These are phyloP conservation scores for Cytidiella melzeri DNA, from an alignment of 768 basidiomycete species.

Conservation along the genomic window DNA sequence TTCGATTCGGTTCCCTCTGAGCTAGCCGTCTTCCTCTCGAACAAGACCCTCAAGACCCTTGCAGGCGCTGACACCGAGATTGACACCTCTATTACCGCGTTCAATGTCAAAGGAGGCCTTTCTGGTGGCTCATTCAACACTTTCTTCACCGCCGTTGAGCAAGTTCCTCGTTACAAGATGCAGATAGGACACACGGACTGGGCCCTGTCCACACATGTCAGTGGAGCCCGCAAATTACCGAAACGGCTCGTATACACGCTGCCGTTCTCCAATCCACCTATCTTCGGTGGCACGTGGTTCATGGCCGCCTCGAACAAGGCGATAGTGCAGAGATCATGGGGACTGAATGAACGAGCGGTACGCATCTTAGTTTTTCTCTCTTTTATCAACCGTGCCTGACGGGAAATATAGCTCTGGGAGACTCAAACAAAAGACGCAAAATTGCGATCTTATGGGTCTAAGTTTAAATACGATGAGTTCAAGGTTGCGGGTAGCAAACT, in stretches of 20 bases:
- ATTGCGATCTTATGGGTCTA: slow-evolving; percentile 49
- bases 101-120: slow-evolving; percentile 38
- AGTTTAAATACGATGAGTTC: slow-evolving; percentile 78
- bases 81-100: slow-evolving; percentile 54
- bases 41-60: slow-evolving; percentile 55
- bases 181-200: slow-evolving; percentile 30
- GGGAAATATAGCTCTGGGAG: neutral
- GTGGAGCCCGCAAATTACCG: slow-evolving; percentile 26
- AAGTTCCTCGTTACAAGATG: slow-evolving; percentile 27
- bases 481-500: slow-evolving; percentile 34
- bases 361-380: slow-evolving; percentile 1
- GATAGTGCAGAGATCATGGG: slow-evolving; percentile 54
- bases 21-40: slow-evolving; percentile 58
- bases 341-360: slow-evolving; percentile 33
- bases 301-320: slow-evolving; percentile 41
- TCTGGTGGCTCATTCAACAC: slow-evolving; percentile 61
- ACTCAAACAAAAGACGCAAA: slow-evolving; percentile 16
- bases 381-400: too few species aligned
- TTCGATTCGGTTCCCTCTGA: slow-evolving; percentile 79
- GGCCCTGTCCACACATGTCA: slow-evolving; percentile 35
- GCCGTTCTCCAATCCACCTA: slow-evolving; percentile 25
- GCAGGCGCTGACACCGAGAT: slow-evolving; percentile 32
- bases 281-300: slow-evolving; percentile 36
- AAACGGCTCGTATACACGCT: slow-evolving; percentile 32
- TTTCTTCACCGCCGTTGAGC: slow-evolving; percentile 26